phyloP scores from a whole-genome alignment of 352 stramenopile species.

The Phytophthora agathidicida region DNA sequence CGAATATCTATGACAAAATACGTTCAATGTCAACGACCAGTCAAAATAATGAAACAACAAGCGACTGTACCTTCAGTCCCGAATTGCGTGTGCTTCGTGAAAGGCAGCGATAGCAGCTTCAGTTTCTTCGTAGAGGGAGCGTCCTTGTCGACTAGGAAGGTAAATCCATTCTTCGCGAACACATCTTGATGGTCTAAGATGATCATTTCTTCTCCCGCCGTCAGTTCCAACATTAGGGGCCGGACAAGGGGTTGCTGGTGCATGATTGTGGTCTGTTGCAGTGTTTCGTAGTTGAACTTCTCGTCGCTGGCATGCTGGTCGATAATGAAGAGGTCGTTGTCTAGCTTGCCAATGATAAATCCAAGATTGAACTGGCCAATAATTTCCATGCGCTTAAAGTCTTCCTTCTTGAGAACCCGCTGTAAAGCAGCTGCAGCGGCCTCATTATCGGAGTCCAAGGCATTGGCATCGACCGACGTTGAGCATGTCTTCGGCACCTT shows the following conservation, averaged over 20 bases:
- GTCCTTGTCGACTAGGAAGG: conserved; percentile 57
- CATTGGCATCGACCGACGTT: conserved; percentile 14
- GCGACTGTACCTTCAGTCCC: conserved; percentile 61
- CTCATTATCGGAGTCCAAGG: conserved; percentile 42
- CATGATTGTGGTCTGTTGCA: conserved; percentile 90
- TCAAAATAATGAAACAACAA: neutral
- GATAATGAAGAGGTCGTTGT: conserved; percentile 97
- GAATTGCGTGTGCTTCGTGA: conserved; percentile 90
- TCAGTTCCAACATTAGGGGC: conserved; percentile 92
- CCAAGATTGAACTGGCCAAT: conserved; percentile 98
- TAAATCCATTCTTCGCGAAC: conserved; percentile 97
- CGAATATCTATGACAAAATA: conserved; percentile 71
- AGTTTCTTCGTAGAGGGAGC: conserved; percentile 63
- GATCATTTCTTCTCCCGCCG: conserved; percentile 92
- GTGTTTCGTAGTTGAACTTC: conserved; percentile 79
- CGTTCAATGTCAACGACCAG: neutral
- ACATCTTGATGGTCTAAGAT: conserved; percentile 94
- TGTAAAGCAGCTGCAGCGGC: conserved; percentile 57
- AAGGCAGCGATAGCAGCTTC: conserved; percentile 83
- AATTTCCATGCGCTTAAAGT: conserved; percentile 93
- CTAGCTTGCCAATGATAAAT: conserved; percentile 94
- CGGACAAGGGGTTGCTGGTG: conserved; percentile 95
- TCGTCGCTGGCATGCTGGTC: conserved; percentile 99
- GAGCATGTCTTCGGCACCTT: conserved; percentile 53
- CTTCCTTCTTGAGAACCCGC: conserved; percentile 88